Conservation (phyloP, 2,329 filamentous ascomycete genomes). For the Ophiocordyceps camponoti-rufipedis region DNA sequence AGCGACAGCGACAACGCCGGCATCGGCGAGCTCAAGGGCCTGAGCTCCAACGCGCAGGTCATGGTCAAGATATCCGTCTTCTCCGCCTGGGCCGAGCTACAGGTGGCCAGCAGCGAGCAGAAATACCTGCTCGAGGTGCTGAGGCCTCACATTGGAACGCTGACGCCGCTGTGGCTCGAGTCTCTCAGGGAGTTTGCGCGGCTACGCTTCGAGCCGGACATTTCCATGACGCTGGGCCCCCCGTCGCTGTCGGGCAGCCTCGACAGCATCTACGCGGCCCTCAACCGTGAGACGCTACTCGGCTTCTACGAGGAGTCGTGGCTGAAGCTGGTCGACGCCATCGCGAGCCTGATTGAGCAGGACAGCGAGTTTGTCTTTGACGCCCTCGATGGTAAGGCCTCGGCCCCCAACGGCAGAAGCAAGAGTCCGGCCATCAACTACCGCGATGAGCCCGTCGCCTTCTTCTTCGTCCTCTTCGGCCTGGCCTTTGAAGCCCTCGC, state of each 20-base stretch:
- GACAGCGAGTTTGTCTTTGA: slow-evolving; percentile 97
- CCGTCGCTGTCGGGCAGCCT: slow-evolving; percentile 68
- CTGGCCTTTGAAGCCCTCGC: slow-evolving; percentile 92
- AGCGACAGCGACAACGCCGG: slow-evolving; percentile 62
- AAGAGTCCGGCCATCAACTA: slow-evolving; percentile 83
- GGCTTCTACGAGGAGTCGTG: slow-evolving; percentile 96
- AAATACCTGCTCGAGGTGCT: slow-evolving; percentile 77
- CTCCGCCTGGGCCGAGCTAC: slow-evolving; percentile 90
- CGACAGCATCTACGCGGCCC: slow-evolving; percentile 83
- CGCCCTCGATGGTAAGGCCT: slow-evolving; percentile 72
- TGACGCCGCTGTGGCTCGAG: slow-evolving; percentile 88
- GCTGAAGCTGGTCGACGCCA: slow-evolving; percentile 92
- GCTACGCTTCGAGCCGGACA: slow-evolving; percentile 88
- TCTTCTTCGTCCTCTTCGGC: slow-evolving; percentile 96
- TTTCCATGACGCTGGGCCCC: slow-evolving; percentile 74
- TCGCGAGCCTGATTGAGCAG: slow-evolving; percentile 91
- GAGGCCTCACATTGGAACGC: slow-evolving; percentile 70
- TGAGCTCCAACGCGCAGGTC: slow-evolving; percentile 89
- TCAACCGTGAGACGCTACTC: slow-evolving; percentile 84
- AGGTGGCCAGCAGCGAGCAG: slow-evolving; percentile 87
- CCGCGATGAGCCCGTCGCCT: slow-evolving; percentile 89
- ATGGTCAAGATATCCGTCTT: slow-evolving; percentile 98
- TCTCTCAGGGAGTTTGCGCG: slow-evolving; percentile 87
- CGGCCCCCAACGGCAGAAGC: slow-evolving; percentile 27
- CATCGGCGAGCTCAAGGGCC: slow-evolving; percentile 80